phyloP scores from a whole-genome alignment of 768 basidiomycete species.

The Pulveroboletus ravenelii region DNA sequence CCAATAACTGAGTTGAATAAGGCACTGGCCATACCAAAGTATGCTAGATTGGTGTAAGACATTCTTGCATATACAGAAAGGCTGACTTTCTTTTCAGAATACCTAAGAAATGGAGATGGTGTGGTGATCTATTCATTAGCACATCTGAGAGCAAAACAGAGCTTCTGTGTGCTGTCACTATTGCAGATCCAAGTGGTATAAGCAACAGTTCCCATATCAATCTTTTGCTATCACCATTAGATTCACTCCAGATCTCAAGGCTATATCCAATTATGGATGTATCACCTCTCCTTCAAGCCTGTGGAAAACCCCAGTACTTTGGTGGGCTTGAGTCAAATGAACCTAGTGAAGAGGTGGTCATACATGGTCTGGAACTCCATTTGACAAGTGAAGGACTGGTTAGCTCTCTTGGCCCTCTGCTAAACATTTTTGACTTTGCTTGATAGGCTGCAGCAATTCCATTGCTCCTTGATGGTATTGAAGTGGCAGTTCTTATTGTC shows the following conservation, averaged over 20 bases:
- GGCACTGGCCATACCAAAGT: conserved; percentile 21
- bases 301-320: conserved; percentile 47
- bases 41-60: conserved; percentile 8
- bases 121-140: conserved; percentile 48
- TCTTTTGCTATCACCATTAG: conserved; percentile 37
- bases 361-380: conserved; percentile 41
- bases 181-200: conserved; percentile 44
- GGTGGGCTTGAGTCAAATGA: conserved; percentile 44
- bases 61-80: background rate
- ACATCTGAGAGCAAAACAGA: conserved; percentile 35
- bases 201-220: conserved; percentile 46
- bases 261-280: conserved; percentile 49
- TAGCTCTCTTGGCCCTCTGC: conserved; percentile 11
- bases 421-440: conserved; percentile 1
- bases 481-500: conserved; percentile 54
- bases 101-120: conserved; percentile 62
- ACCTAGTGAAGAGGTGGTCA: conserved; percentile 35
- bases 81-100: conserved; percentile 36
- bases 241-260: conserved; percentile 41
- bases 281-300: conserved; percentile 43
- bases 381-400: conserved; percentile 50
- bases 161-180: conserved; percentile 43
- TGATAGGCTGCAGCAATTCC: conserved; percentile 48
- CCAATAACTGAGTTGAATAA: conserved; percentile 12
- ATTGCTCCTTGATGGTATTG: conserved; percentile 40